These are phyloP conservation scores for Boletus eberwhitei DNA, from an alignment of 768 basidiomycete genomes.

Conservation along the genomic window DNA sequence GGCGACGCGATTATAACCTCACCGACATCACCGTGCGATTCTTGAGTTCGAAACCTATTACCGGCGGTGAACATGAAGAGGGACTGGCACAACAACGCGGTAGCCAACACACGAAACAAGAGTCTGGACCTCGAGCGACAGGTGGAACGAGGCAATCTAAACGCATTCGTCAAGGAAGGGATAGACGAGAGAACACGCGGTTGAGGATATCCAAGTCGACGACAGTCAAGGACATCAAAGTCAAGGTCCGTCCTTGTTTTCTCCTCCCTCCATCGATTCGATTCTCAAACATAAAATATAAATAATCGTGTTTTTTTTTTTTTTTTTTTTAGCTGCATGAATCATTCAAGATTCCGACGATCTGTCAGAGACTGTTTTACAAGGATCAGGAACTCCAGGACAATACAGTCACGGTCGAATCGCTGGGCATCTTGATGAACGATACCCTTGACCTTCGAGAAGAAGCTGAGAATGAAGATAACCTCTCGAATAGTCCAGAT, in stretches of 20 bases:
- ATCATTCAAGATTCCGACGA: slow-evolving; percentile 63
- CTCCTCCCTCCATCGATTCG: not conserved
- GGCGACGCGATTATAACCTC: slow-evolving; percentile 47
- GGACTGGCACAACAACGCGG: slow-evolving; percentile 21
- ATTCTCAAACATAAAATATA: not conserved
- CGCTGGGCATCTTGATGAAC: slow-evolving; percentile 56
- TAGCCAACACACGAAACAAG: slow-evolving; percentile 28
- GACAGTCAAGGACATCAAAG: slow-evolving; percentile 76
- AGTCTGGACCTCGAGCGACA: slow-evolving; percentile 35
- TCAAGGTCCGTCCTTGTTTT: slow-evolving; percentile 46
- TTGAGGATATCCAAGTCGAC: slow-evolving; percentile 60
- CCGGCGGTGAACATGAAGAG: slow-evolving; percentile 27
- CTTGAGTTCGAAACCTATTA: slow-evolving; percentile 32
- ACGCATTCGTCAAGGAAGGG: slow-evolving; percentile 59
- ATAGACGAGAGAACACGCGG: slow-evolving; percentile 46
- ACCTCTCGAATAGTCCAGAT: slow-evolving; percentile 49
- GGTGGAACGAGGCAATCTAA: slow-evolving; percentile 62
- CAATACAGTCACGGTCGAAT: slow-evolving; percentile 48
- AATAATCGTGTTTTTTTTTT: not conserved
- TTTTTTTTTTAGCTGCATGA: slow-evolving; percentile 50
- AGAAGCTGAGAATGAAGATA: slow-evolving; percentile 57
- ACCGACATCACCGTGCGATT: slow-evolving; percentile 62
- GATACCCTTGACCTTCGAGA: slow-evolving; percentile 66
- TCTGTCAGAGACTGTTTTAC: slow-evolving; percentile 70
- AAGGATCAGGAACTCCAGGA: slow-evolving; percentile 61